These are phyloP conservation scores for Verruconis gallopava DNA, from an alignment of 2,329 filamentous ascomycete species.

Conservation along the genomic window DNA sequence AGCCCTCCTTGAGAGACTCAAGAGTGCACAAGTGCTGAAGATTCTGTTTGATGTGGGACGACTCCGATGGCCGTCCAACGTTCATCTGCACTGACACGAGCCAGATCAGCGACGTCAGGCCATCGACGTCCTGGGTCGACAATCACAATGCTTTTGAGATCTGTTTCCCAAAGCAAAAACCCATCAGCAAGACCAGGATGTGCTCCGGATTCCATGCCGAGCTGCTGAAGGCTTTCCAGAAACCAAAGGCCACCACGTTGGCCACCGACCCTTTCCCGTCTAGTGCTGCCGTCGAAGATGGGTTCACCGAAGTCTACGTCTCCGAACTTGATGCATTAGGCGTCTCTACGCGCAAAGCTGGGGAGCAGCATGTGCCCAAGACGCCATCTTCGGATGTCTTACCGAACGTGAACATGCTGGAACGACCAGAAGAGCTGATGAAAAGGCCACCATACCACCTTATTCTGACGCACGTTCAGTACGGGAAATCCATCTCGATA, in stretches of 20 bases:
- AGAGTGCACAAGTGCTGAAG: slow-evolving; percentile 18
- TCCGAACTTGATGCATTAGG: slow-evolving; percentile 1
- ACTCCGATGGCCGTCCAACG: too few relatives aligned
- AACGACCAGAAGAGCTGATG: slow-evolving; percentile 37
- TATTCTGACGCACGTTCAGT: slow-evolving; percentile 18
- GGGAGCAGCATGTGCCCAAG: not conserved
- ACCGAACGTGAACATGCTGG: slow-evolving; percentile 29
- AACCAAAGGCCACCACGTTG: not conserved
- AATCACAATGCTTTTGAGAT: slow-evolving; percentile 8
- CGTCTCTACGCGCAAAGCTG: not conserved
- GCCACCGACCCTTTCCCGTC: not conserved
- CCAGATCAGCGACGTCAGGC: not conserved
- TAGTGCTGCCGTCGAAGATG: not conserved
- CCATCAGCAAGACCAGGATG: not conserved
- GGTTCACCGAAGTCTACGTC: slow-evolving; percentile 1
- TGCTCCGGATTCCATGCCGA: slow-evolving; percentile 6
- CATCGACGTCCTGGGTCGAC: slow-evolving; percentile 2
- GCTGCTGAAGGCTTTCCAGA: slow-evolving; percentile 4
- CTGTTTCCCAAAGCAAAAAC: slow-evolving; percentile 5
- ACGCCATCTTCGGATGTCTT: slow-evolving; percentile 21
- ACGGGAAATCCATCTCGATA: slow-evolving; percentile 25
- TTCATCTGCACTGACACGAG: not conserved
- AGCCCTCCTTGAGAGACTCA: slow-evolving; percentile 26
- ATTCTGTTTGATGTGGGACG: slow-evolving; percentile 29
- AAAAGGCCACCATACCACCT: slow-evolving; percentile 37